Evolutionary conservation across 257 asterid species (phyloP).

Genomic region (Craterostigma plantagineum): DNA sequence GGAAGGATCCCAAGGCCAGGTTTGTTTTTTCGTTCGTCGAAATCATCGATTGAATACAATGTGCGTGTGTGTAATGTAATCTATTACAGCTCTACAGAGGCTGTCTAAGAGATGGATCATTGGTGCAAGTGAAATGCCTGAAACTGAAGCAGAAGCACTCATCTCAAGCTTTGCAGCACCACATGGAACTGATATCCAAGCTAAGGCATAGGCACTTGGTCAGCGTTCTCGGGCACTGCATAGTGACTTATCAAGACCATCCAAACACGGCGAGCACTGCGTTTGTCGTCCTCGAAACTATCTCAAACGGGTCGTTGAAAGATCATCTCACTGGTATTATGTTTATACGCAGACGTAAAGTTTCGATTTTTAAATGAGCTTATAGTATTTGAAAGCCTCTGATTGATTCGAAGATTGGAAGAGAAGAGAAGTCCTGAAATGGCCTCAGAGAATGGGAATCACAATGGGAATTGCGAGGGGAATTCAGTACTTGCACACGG

Average conservation of each 20-base stretch:
- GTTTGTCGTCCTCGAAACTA: constrained; percentile 60
- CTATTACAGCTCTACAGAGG: constrained; percentile 57
- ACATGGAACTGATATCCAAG: constrained; percentile 82
- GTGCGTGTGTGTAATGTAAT: not conserved
- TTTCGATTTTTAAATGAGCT: not conserved
- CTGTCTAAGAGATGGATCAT: constrained; percentile 70
- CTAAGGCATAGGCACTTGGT: constrained; percentile 85
- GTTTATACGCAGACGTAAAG: not conserved
- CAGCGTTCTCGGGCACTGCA: constrained; percentile 88
- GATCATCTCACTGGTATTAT: constrained; percentile 71
- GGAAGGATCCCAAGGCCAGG: constrained; percentile 86
- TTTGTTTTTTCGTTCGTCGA: constrained; percentile 8
- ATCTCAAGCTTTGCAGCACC: constrained; percentile 65
- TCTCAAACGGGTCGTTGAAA: constrained; percentile 54
- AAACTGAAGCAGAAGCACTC: constrained; percentile 80
- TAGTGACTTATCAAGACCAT: constrained; percentile 76
- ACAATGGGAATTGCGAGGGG: constrained; percentile 79
- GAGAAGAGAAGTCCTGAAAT: constrained; percentile 58
- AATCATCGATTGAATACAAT: not conserved
- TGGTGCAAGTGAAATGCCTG: constrained; percentile 70
- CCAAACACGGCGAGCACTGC: constrained; percentile 65
- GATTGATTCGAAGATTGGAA: constrained; percentile 56
- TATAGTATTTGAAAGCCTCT: not conserved
- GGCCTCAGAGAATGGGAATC: constrained; percentile 92
- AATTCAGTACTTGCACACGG: constrained; percentile 68